Conservation (phyloP, 495 filamentous ascomycete species). For the Lasiosphaeria miniovina region DNA sequence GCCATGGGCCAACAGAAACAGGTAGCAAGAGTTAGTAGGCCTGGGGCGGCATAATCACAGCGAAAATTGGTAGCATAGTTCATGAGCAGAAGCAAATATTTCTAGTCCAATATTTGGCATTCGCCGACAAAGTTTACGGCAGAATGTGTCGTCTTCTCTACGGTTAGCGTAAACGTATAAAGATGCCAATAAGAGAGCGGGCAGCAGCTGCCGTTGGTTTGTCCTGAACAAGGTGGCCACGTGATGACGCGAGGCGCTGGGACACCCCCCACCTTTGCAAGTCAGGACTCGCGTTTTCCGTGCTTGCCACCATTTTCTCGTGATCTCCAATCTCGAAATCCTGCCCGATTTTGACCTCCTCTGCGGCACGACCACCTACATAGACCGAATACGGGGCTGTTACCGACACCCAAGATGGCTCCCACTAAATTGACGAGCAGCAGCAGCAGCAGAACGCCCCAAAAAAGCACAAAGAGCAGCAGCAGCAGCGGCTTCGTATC, state of each 20-base stretch:
- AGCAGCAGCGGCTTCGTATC: neutral
- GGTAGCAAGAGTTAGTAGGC: too few species aligned
- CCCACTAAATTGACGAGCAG: constrained; percentile 3
- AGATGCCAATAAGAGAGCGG: too few species aligned
- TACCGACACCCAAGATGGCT: neutral
- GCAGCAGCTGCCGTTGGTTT: too few species aligned
- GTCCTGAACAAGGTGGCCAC: constrained; percentile 1
- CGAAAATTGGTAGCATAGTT: too few species aligned
- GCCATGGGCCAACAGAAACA: too few species aligned
- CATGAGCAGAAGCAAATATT: too few species aligned
- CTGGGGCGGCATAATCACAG: too few species aligned
- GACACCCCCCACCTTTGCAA: neutral
- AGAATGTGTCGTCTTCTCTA: too few species aligned
- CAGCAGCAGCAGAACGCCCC: neutral
- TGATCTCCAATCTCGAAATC: neutral
- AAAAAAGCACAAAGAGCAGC: neutral
- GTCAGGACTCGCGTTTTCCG: constrained; percentile 3
- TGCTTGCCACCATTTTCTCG: neutral
- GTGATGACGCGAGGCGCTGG: constrained; percentile 18
- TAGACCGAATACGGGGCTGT: neutral
- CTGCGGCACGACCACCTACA: too few species aligned
- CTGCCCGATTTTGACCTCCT: neutral
- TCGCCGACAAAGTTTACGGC: too few species aligned
- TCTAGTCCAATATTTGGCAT: too few species aligned
- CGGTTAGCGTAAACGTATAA: too few species aligned